A percentile compares a stretch with the other conserved stretches of the same genome.
Evolutionary conservation across 192 early-diverging fungal genomes (phyloP).

Genomic region (Coemansia sp.): DNA sequence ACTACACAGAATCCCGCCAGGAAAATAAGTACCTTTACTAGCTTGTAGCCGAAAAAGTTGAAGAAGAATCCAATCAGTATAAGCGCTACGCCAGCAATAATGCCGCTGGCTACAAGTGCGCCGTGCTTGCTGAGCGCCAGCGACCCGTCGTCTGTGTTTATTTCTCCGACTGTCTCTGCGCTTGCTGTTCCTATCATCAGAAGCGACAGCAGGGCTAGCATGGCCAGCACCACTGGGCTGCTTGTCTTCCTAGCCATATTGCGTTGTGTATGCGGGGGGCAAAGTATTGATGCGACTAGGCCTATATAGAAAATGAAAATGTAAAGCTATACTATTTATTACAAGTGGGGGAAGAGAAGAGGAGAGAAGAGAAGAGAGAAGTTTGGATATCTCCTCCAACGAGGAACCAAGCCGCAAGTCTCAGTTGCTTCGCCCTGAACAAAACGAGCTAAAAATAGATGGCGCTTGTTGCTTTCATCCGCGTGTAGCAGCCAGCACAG

Average conservation of each 20-base stretch:
- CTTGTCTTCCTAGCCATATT: slow-evolving; percentile 1
- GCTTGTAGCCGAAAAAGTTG: slow-evolving; percentile 66
- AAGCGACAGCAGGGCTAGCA: slow-evolving; percentile 23
- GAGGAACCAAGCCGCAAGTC: background rate
- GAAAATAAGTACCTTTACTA: slow-evolving; percentile 70
- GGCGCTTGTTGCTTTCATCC: background rate
- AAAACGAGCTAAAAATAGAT: background rate
- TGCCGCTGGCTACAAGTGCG: slow-evolving; percentile 38
- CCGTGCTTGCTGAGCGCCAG: slow-evolving; percentile 40
- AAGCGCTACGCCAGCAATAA: slow-evolving; percentile 60
- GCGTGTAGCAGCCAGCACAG: background rate
- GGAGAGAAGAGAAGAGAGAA: background rate
- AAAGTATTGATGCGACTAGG: background rate
- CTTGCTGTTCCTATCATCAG: slow-evolving; percentile 15
- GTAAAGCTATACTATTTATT: background rate
- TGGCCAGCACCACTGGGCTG: background rate
- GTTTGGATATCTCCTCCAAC: background rate
- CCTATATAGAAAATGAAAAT: background rate
- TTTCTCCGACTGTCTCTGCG: slow-evolving; percentile 16
- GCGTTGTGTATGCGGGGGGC: background rate
- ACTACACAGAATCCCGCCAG: slow-evolving; percentile 74
- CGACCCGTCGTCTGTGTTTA: slow-evolving; percentile 29
- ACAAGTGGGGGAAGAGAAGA: background rate
- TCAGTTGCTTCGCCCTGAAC: background rate
- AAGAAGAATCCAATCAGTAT: slow-evolving; percentile 66